phyloP scores from a whole-genome alignment of 1,284 basidiomycete genomes.

The Cystobasidium pallidum region DNA sequence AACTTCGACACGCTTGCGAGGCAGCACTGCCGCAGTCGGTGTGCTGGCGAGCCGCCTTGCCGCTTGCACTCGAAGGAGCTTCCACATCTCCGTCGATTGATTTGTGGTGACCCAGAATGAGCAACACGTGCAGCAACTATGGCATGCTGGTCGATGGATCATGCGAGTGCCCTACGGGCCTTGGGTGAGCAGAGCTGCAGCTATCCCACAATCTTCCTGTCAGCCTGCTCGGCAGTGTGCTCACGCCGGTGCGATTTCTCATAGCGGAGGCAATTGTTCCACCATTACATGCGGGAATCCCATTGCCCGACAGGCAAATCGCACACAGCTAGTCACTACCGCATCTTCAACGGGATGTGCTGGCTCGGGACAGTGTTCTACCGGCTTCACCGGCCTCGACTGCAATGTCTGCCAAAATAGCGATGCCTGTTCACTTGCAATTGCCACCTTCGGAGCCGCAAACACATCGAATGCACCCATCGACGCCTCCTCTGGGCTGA shows the following conservation, averaged over 20 bases:
- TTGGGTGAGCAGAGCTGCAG: conserved; percentile 22
- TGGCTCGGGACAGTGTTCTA: conserved; percentile 49
- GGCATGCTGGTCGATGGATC: conserved; percentile 21
- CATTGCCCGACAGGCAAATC: conserved; percentile 28
- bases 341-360: conserved; percentile 36
- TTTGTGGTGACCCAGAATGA: not conserved
- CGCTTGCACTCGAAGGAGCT: not conserved
- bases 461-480: conserved; percentile 15
- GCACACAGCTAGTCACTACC: conserved; percentile 42
- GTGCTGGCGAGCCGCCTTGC: not conserved
- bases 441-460: conserved; percentile 13
- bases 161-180: conserved; percentile 43
- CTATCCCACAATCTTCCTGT: not conserved
- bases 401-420: conserved; percentile 48
- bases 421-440: conserved; percentile 45
- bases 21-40: not conserved
- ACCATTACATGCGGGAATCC: conserved; percentile 48
- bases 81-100: conserved; percentile 1
- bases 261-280: conserved; percentile 33
- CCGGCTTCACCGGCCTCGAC: conserved; percentile 49
- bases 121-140: conserved; percentile 41
- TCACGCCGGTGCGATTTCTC: not conserved
- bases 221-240: not conserved
- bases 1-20: not conserved
- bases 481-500: not conserved